These are phyloP conservation scores for Triticum turgidum DNA, from an alignment of 176 grass and related monocot genomes.

Conservation along the genomic window DNA sequence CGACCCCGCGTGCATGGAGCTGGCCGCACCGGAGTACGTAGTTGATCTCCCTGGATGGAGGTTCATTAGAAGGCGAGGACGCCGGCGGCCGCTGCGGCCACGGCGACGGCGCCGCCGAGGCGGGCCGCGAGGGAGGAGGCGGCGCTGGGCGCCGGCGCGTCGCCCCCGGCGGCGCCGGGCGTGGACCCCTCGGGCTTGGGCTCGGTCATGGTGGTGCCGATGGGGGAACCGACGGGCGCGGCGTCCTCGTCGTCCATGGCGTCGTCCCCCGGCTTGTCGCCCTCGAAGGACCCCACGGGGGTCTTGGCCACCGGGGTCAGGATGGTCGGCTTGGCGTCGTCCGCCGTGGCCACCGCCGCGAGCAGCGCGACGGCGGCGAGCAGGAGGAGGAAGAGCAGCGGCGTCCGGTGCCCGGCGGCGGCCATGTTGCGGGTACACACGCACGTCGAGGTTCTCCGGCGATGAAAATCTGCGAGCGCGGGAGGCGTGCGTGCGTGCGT, in stretches of 20 bases:
- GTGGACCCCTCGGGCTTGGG: constrained; percentile 4
- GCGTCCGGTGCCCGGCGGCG: constrained; percentile 29
- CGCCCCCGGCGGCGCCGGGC: constrained; percentile 4
- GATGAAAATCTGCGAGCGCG: too few relatives aligned
- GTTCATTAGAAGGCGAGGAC: constrained; percentile 29
- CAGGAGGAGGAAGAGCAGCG: constrained; percentile 7
- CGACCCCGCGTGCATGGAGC: neutral
- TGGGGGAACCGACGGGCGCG: constrained; percentile 36
- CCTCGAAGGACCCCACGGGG: constrained; percentile 40
- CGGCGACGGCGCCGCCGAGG: neutral
- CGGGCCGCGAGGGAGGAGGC: neutral
- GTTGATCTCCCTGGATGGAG: neutral
- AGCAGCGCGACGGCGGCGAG: constrained; percentile 18
- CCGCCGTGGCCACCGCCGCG: neutral
- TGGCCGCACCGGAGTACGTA: neutral
- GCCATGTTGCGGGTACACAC: neutral
- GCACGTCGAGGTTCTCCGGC: neutral
- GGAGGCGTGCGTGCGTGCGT: too few relatives aligned
- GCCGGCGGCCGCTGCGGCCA: neutral
- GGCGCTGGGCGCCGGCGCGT: neutral
- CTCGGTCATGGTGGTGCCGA: constrained; percentile 44
- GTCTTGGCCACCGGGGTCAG: constrained; percentile 38
- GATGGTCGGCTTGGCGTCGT: constrained; percentile 44
- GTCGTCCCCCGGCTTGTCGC: constrained; percentile 32
- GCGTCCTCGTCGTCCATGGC: constrained; percentile 42